phyloP scores from a whole-genome alignment of 225 moss, liverwort and hornwort species.

The Marchantia paleacea region DNA sequence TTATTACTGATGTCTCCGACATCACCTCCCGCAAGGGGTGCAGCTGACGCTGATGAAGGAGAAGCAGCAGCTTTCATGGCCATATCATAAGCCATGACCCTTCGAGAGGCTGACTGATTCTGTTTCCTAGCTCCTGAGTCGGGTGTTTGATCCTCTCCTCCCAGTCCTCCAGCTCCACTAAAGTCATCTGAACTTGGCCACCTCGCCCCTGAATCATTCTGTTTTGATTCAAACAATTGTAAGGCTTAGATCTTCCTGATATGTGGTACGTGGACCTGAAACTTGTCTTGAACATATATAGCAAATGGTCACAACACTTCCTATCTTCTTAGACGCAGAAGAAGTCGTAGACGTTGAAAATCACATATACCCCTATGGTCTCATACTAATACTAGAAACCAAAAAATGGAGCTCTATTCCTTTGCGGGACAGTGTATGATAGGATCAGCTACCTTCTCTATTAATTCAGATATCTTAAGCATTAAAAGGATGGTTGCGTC shows the following conservation, averaged over 20 bases:
- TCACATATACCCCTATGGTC: too few relatives aligned
- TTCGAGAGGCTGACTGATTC: conserved; percentile 18
- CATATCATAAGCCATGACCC: conserved; percentile 26
- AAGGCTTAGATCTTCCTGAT: neutral
- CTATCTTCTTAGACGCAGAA: too few relatives aligned
- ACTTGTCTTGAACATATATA: neutral
- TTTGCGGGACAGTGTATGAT: too few relatives aligned
- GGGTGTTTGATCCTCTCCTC: conserved; percentile 32
- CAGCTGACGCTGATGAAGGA: conserved; percentile 30
- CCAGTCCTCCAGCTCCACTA: conserved; percentile 38
- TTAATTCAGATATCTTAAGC: too few relatives aligned
- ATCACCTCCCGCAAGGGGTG: conserved; percentile 26
- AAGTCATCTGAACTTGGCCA: conserved; percentile 34
- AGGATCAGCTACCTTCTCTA: too few relatives aligned
- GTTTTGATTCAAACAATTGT: conserved; percentile 11
- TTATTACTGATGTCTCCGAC: conserved; percentile 26
- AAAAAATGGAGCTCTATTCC: too few relatives aligned
- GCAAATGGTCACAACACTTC: too few relatives aligned
- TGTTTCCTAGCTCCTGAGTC: conserved; percentile 24
- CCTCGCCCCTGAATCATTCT: conserved; percentile 32
- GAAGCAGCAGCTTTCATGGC: conserved; percentile 40
- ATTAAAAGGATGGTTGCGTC: neutral
- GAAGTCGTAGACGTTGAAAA: too few relatives aligned
- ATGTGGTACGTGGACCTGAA: too few relatives aligned
- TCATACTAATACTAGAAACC: too few relatives aligned